Percentiles rank a stretch among this genome's conserved stretches.
Evolutionary conservation across 2,329 filamentous ascomycete species (phyloP).

Genomic region (Fusarium zealandicum): DNA sequence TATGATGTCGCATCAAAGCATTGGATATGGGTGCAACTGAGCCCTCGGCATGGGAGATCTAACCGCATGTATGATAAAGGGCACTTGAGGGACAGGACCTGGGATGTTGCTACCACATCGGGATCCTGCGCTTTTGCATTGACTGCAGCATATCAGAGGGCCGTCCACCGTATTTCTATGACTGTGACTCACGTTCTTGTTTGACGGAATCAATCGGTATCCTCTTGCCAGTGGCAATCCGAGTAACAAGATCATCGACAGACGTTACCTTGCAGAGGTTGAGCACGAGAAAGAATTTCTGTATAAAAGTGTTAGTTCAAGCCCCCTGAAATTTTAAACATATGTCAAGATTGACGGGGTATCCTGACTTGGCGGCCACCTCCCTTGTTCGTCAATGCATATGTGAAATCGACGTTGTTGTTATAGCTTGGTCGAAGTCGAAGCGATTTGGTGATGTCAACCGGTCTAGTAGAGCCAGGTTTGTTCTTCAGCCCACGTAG

Average conservation of each 20-base stretch:
- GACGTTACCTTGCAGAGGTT: conserved; percentile 78
- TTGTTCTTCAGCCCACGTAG: conserved; percentile 95
- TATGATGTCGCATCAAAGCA: conserved; percentile 96
- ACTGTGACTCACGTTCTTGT: conserved; percentile 75
- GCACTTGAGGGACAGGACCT: conserved; percentile 89
- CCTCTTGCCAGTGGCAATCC: conserved; percentile 70
- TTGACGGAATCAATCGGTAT: conserved; percentile 85
- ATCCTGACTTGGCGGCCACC: conserved; percentile 42
- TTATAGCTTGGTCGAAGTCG: conserved; percentile 73
- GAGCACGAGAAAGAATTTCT: conserved; percentile 77
- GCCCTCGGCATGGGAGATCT: conserved; percentile 78
- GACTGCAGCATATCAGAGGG: conserved; percentile 60
- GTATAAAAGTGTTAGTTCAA: conserved; percentile 26
- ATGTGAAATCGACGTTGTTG: conserved; percentile 86
- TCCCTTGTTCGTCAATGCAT: conserved; percentile 89
- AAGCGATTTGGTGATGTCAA: conserved; percentile 83
- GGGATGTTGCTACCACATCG: conserved; percentile 88
- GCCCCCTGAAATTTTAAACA: conserved; percentile 9
- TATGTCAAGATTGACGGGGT: conserved; percentile 27
- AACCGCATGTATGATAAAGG: conserved; percentile 88
- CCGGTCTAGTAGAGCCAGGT: conserved; percentile 90
- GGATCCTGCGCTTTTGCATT: conserved; percentile 81
- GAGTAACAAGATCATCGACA: conserved; percentile 73
- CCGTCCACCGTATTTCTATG: background rate
- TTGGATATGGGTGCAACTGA: conserved; percentile 84